Conservation (phyloP, 495 filamentous ascomycete species). For the Tuber microsphaerosporum region DNA sequence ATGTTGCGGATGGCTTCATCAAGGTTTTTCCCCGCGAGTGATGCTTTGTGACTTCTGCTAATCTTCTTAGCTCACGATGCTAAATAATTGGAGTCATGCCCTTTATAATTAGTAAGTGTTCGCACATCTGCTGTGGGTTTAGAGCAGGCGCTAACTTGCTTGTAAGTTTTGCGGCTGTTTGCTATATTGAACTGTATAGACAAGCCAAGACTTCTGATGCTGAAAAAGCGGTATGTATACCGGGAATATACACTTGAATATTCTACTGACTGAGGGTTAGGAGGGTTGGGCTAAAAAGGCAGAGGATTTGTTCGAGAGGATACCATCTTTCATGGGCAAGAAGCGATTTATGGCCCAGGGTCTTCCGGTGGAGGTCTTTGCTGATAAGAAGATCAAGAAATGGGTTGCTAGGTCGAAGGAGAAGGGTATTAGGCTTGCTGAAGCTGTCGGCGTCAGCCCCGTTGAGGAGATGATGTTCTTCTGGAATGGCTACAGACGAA, state of each 20-base stretch:
- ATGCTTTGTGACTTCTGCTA: constrained; percentile 19
- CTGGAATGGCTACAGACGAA: constrained; percentile 78
- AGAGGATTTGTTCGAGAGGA: constrained; percentile 61
- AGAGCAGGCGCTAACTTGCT: constrained; percentile 7
- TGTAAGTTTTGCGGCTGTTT: constrained; percentile 59
- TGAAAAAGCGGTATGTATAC: constrained; percentile 43
- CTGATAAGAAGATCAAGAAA: constrained; percentile 74
- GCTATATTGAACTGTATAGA: constrained; percentile 74
- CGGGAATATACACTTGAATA: background rate
- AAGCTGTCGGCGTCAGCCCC: constrained; percentile 77
- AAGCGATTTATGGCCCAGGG: constrained; percentile 84
- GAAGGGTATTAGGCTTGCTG: constrained; percentile 56
- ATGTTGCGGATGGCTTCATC: constrained; percentile 66
- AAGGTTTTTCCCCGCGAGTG: constrained; percentile 44
- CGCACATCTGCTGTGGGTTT: background rate
- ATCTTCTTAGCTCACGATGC: constrained; percentile 55
- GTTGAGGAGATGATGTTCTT: constrained; percentile 93
- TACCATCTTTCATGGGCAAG: constrained; percentile 69
- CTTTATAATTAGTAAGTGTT: constrained; percentile 67
- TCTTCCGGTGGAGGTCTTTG: constrained; percentile 85
- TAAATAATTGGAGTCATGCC: constrained; percentile 86
- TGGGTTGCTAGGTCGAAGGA: constrained; percentile 72
- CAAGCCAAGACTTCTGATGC: constrained; percentile 51
- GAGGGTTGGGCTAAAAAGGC: constrained; percentile 51
- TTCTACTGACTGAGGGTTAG: constrained; percentile 17